Evolutionary conservation across 805 yeast species (phyloP), one percentile per base, ranked within the genome.

Genomic region (Priceomyces castillae): DNA sequence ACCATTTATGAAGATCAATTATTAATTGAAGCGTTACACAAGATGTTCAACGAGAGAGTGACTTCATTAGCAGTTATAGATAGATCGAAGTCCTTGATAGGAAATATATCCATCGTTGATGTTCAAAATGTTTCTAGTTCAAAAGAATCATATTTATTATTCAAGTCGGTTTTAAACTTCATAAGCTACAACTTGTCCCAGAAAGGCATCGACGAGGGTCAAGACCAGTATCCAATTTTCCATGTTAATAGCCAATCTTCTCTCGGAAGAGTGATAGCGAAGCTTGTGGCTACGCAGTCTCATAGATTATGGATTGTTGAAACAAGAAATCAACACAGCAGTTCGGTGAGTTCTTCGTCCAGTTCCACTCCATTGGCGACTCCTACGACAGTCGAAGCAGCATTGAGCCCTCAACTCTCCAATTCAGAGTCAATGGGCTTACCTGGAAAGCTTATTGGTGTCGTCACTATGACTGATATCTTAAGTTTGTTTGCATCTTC

Each of bases 161-260:
- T 84, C 57, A 84, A 86, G 61, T 76, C 94, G 5, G 94, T 96
- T 64, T 74, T 89, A 56, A 94, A 86, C 65, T 92, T 92, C 61
- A 81, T 92, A 45, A 81, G 95, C 11, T 84, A 90, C 49, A 90
- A 90, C 47, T 76, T 94, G 50, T 84, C 86, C 50, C 83, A 84
- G 43, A 82, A 96, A 59, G 99, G 99, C 16, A 74, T 92, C 25
- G 95, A 85, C 57, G 90, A 90, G 59, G 97, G 97, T 41, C 90
- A 90, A 64, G 99, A 92, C 69, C 89, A 95, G 34, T 92, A 85
- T 74, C 99, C 99, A 14, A 92, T 94, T 33, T 92, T 92, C 76
- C 96, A 92, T 62, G 97, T 92, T 19, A 84, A 87, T 49, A 79
- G 81, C 47, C 76, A 77, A 33, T 81, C 95, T 7, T 82, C 94